Evolutionary conservation across 495 filamentous ascomycete species (phyloP).

Genomic region (Penicillium pancosmium): DNA sequence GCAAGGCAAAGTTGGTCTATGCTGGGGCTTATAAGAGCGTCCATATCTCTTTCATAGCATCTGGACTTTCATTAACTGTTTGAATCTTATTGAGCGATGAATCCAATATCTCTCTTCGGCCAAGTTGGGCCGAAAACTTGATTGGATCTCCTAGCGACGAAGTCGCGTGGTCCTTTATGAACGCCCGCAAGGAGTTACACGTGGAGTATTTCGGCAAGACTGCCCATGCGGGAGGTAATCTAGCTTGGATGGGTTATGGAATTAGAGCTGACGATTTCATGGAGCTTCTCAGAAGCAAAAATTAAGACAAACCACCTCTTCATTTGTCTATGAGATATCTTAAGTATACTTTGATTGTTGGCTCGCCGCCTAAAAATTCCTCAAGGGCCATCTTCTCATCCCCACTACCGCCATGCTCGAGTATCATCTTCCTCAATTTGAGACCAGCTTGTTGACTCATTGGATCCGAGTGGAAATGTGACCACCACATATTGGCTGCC

Average conservation of each 20-base stretch:
- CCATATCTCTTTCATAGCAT: no score
- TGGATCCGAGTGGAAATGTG: conserved; percentile 1
- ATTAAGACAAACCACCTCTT: not conserved
- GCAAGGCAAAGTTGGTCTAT: no score
- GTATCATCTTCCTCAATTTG: conserved; percentile 11
- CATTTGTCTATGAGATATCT: not conserved
- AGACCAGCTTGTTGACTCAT: conserved; percentile 9
- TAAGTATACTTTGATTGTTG: conserved; percentile 7
- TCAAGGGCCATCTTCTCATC: not conserved
- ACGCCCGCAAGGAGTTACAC: no score
- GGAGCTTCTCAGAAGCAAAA: not conserved
- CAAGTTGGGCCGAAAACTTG: no score
- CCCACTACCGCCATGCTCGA: conserved; percentile 8
- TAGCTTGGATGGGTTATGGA: not conserved
- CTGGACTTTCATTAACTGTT: no score
- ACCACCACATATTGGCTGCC: conserved; percentile 9
- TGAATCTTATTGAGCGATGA: no score
- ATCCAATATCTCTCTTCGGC: no score
- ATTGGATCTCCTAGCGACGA: no score
- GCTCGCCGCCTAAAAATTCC: conserved; percentile 1
- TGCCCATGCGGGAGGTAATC: no score
- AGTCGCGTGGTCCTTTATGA: no score
- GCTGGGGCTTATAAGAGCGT: no score
- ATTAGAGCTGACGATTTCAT: not conserved
- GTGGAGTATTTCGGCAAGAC: no score